phyloP scores from a whole-genome alignment of 257 asterid genomes.

The Leptodermis oblonga region DNA sequence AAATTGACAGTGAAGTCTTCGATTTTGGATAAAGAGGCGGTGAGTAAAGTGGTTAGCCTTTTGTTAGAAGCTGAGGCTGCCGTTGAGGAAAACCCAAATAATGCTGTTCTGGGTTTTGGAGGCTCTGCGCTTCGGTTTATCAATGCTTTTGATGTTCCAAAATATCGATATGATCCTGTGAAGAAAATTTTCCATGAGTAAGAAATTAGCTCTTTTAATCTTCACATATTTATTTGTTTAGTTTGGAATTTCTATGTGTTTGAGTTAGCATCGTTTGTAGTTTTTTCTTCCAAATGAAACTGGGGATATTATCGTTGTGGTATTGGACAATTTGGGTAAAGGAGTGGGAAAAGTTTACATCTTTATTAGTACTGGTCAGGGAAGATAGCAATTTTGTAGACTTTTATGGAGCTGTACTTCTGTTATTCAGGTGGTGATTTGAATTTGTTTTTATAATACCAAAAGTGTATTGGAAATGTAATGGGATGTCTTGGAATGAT shows the following conservation, averaged over 20 bases:
- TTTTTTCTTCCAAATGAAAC: background rate
- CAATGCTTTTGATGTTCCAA: conserved; percentile 73
- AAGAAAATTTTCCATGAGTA: conserved; percentile 73
- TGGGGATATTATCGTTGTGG: background rate
- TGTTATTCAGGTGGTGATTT: too few species aligned
- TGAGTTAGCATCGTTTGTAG: background rate
- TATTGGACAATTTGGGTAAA: background rate
- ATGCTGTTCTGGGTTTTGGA: conserved; percentile 22
- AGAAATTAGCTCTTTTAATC: conserved; percentile 9
- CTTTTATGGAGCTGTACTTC: background rate
- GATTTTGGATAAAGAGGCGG: conserved; percentile 71
- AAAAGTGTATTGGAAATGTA: too few species aligned
- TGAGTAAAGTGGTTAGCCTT: conserved; percentile 49
- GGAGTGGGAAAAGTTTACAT: background rate
- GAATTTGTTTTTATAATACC: too few species aligned
- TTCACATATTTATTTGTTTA: background rate
- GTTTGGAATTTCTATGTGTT: conserved; percentile 3
- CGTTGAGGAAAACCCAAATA: conserved; percentile 51
- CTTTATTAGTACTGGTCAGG: background rate
- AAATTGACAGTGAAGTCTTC: conserved; percentile 68
- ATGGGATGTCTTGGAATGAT: too few species aligned
- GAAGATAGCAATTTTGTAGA: background rate
- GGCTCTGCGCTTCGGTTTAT: conserved; percentile 62
- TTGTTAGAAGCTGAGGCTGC: conserved; percentile 63
- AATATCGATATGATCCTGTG: conserved; percentile 67